These are phyloP conservation scores for Termitomyces sp. DNA, from an alignment of 768 basidiomycete genomes.

Conservation along the genomic window DNA sequence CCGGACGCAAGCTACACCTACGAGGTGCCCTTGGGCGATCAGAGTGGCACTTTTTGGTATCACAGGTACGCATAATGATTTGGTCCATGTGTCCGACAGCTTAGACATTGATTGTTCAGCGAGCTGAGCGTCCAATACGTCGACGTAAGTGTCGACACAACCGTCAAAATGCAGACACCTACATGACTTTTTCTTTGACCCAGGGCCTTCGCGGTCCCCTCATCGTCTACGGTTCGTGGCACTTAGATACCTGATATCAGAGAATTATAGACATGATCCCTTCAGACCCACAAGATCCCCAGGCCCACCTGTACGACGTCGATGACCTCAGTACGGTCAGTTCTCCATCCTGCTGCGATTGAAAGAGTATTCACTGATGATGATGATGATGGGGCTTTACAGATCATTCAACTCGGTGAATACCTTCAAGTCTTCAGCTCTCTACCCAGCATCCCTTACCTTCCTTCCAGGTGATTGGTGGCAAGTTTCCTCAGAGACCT, in stretches of 20 bases:
- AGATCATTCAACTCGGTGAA: slow-evolving; percentile 16
- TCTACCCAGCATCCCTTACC: slow-evolving; percentile 18
- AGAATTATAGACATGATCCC: background rate
- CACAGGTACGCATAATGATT: slow-evolving; percentile 16
- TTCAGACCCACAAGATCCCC: slow-evolving; percentile 2
- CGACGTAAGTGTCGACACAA: slow-evolving; percentile 15
- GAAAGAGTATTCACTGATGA: background rate
- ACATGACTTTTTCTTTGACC: background rate
- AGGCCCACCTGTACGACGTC: slow-evolving; percentile 11
- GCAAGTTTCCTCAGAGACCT: slow-evolving; percentile 16
- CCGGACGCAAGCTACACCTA: slow-evolving; percentile 33
- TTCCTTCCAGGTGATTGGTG: slow-evolving; percentile 38
- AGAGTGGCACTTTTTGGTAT: slow-evolving; percentile 41
- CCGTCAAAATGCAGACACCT: background rate
- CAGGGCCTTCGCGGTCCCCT: slow-evolving; percentile 29
- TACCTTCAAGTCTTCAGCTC: slow-evolving; percentile 3
- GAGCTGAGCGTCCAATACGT: slow-evolving; percentile 24
- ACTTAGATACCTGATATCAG: background rate
- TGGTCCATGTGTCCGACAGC: background rate
- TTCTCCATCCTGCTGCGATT: background rate
- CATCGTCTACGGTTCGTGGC: slow-evolving; percentile 25
- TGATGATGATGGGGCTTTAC: background rate
- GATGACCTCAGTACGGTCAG: slow-evolving; percentile 13
- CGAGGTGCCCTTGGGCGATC: slow-evolving; percentile 27
- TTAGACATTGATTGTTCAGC: slow-evolving; percentile 2